Base-by-base conservation (phyloP, 2,329 filamentous ascomycete species). In the Zelopaecilomyces penicillatus region DNA sequence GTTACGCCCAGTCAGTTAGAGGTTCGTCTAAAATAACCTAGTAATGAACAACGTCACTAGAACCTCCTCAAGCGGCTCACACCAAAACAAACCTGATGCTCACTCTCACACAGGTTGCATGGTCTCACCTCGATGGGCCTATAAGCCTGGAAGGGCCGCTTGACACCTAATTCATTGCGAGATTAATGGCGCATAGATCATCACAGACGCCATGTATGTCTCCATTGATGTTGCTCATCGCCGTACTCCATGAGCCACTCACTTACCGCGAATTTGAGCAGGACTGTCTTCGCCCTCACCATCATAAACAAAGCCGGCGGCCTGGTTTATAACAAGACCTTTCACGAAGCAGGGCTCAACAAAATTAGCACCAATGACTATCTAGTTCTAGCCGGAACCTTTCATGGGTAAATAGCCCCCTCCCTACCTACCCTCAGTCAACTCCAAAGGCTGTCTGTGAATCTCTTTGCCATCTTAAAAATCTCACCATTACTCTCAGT, bases 261-360 rank as follows among this genome's bases (percentile, higher is more conserved):
- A 19, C 19, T 19, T 19, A 19, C 19, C 19, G 19, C 19, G 19
- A 19, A 19, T 19, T 19, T 19, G 30, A 40, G 43, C 55, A 97
- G 90, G 93, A 87, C 89, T 54, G 85, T 98, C 65, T 93, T 94
- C 66, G 83, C 90, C 47, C 83, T 98, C 61, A 89, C 97, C 64
- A 85, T 98, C 64, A 95, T 98, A 73, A 97, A 96, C 75, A 98
- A 98, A 76, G 90, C 93, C 52, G 93, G 90, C 49, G 93, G 93
- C 57, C 78, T 98, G 43, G 83, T 98, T 67, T 98, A 95, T 74
- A 91, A 97, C 68, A 87, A 89, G 57, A 87, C 88, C 60, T 97
- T 98, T 65, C 83, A 90, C 58, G 81, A 91, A 37, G 85, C 81
- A 49, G 87, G 78, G 38, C 78, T 98, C 48, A 86, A 87, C 64